Base-by-base conservation (phyloP, 257 asterid genomes). In the Solanum tarapatanum region DNA sequence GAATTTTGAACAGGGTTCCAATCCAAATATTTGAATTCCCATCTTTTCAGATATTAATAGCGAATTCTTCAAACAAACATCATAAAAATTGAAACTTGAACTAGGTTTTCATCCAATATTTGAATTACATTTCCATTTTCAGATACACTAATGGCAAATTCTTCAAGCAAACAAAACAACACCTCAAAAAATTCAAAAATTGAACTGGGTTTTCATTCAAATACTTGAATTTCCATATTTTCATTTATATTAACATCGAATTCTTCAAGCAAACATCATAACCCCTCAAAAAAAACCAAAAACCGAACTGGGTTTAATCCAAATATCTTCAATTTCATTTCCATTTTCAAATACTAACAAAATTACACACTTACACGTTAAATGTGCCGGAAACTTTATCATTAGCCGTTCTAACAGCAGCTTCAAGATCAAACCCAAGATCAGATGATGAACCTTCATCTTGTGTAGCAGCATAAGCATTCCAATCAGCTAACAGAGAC, bases 401-500 rank as follows among this genome's bases (percentile, higher is more conserved):
- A 32, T 70, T 70, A 70, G 77, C 77, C 11, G 77, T 70, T 87
- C 92, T 94, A 26, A 94, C 97, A 12, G 99, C 99, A 30, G 99
- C 94, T 91, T 96, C 99, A 84, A 96, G 93, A 90, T 96, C 99
- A 83, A 95, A 94, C 3, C 91, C 93, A 11, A 88, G 33, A 30
- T 83, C 85, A 23, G 95, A 89, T 28, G 93, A 88, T 23, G 92
- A 94, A 9, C 30, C 87, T 8, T 89, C 92, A 45, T 91, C 89
- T 72, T 93, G 87, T 32, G 93, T 26, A 87, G 98, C 92, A 79
- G 97, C 97, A 82, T 96, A 96, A 66, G 99, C 94, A 80, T 96
- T 96, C 99, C 98, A 96, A 77, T 96, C 99, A 62, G 95, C 98
- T 35, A 95, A 93, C 39, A 96, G 85, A 17, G 98, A 95, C 89